phyloP scores from a whole-genome alignment of 345 rosid genomes.

The Murraya paniculata region DNA sequence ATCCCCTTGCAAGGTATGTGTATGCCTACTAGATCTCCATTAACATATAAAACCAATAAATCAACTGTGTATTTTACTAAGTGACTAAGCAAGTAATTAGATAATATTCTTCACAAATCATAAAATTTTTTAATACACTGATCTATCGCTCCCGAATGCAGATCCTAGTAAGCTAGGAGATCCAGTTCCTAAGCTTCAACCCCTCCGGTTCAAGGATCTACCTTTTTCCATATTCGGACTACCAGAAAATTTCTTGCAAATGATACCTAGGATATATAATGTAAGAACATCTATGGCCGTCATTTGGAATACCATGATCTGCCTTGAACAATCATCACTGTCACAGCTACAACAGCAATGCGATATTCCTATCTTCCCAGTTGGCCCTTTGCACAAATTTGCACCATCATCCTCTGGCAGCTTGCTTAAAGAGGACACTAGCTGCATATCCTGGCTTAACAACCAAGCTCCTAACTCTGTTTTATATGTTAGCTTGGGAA shows the following conservation, averaged over 20 bases:
- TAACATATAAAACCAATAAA: background rate
- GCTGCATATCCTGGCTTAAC: slow-evolving; percentile 30
- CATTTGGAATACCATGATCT: slow-evolving; percentile 30
- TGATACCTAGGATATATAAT: slow-evolving; percentile 4
- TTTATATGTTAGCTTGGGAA: slow-evolving; percentile 27
- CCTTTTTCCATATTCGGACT: background rate
- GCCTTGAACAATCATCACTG: slow-evolving; percentile 18
- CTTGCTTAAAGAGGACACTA: slow-evolving; percentile 25
- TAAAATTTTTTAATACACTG: background rate
- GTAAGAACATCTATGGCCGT: slow-evolving; percentile 23
- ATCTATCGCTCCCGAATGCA: background rate
- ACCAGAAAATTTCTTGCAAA: slow-evolving; percentile 10
- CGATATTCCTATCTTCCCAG: slow-evolving; percentile 14
- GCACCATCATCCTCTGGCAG: slow-evolving; percentile 12
- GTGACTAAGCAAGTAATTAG: background rate
- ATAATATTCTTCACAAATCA: background rate
- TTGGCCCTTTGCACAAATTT: slow-evolving; percentile 34
- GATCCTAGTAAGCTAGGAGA: background rate
- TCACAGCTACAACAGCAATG: background rate
- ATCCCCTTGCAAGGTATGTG: slow-evolving; percentile 35
- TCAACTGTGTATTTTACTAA: background rate
- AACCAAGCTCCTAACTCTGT: slow-evolving; percentile 25
- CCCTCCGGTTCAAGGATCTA: slow-evolving; percentile 31
- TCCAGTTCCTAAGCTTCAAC: slow-evolving; percentile 13
- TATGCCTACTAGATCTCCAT: background rate